Base-by-base conservation (phyloP, 306 rosid genomes). In the Cucurbita pepo region DNA sequence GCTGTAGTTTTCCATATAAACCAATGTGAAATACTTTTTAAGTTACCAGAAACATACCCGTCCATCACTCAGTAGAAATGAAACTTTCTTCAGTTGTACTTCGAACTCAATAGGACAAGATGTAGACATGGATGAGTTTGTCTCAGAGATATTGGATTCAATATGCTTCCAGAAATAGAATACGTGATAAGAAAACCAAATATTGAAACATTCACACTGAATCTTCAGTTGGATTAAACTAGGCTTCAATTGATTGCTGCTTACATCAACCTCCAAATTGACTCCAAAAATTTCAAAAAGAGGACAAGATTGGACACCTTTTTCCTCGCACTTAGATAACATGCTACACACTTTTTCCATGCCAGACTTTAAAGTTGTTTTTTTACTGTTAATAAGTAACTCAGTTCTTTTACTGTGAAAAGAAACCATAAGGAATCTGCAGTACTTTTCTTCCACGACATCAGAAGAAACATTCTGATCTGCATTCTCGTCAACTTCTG, bases 31-130 rank as follows among this genome's bases (percentile, higher is more conserved):
- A 30, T 41, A 50, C 62, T 50, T 38, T 38, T 45, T 2, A 59
- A 63, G 72, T 25, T 73, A 69, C 37, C 36, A 54, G 66, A 10
- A 71, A 52, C 83, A 62, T 86, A 94, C 98, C 97, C 89, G 85
- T 87, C 89, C 98, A 82, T 93, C 97, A 77, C 89, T 85, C 19
- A 93, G 86, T 60, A 93, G 87, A 80, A 93, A 53, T 50, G 94
- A 87, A 81, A 87, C 86, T 75, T 88, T 93, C 85, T 86, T 79
- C 66, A 81, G 22, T 41, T 82, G 83, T 69, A 86, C 79, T 74
- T 82, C 79, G 56, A 88, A 81, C 80, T 79, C 74, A 76, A 89
- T 56, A 61, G 57, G 77, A 66, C 79, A 73, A 13, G 55, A 76
- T 70, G 85, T 78, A 70, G 81, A 56, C 52, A 30, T 30, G 34